phyloP scores from a whole-genome alignment of 164 flowering plant species.

The Vitis labrusca region DNA sequence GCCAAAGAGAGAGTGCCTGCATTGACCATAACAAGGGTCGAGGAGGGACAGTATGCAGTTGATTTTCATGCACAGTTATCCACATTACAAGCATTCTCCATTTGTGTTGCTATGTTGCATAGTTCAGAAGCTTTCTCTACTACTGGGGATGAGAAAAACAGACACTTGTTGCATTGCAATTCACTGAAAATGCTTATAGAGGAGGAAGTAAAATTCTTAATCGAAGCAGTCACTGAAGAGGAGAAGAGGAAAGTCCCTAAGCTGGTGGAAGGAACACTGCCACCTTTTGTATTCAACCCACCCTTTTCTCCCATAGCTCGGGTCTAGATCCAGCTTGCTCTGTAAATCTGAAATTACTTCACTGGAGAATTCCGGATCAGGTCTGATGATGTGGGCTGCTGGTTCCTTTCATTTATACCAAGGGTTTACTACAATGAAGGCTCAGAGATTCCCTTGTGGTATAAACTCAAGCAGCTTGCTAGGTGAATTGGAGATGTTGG shows the following conservation, averaged over 20 bases:
- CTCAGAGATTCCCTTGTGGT: background rate
- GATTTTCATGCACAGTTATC: slow-evolving; percentile 88
- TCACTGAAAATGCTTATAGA: slow-evolving; percentile 61
- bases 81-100: slow-evolving; percentile 84
- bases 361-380: background rate
- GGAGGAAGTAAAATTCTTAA: slow-evolving; percentile 59
- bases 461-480: background rate
- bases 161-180: slow-evolving; percentile 40
- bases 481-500: background rate
- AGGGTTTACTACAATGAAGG: slow-evolving; percentile 1
- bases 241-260: slow-evolving; percentile 47
- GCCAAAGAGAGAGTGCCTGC: slow-evolving; percentile 65
- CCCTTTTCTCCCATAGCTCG: slow-evolving; percentile 82
- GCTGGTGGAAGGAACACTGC: slow-evolving; percentile 36
- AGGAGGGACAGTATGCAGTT: slow-evolving; percentile 64
- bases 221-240: slow-evolving; percentile 54
- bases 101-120: slow-evolving; percentile 78
- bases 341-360: background rate
- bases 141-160: slow-evolving; percentile 26
- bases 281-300: slow-evolving; percentile 57
- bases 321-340: slow-evolving; percentile 32
- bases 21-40: slow-evolving; percentile 43
- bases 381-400: background rate
- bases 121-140: slow-evolving; percentile 45
- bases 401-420: background rate